A percentile compares a stretch with the other conserved stretches of the same genome.
These are phyloP conservation scores for Ilyonectria mors-panacis DNA, from an alignment of 2,329 filamentous ascomycete genomes.

Conservation along the genomic window DNA sequence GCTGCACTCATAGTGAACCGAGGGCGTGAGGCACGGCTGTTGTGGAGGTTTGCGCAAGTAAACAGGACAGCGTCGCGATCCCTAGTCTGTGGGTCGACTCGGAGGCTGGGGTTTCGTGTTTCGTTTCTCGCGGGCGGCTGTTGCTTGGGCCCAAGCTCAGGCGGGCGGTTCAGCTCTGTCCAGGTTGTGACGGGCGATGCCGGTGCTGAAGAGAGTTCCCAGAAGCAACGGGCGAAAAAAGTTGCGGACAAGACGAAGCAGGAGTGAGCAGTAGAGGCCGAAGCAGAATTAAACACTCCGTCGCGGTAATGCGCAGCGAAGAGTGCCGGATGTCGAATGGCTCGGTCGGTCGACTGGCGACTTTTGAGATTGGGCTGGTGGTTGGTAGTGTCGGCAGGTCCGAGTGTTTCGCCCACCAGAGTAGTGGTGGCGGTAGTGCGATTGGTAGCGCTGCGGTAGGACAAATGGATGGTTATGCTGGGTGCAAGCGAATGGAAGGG, in stretches of 20 bases:
- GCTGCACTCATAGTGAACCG: constrained; percentile 74
- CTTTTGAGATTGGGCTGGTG: constrained; percentile 38
- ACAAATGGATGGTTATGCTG: constrained; percentile 6
- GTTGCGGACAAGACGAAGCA: not conserved
- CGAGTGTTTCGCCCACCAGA: constrained; percentile 43
- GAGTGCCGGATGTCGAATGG: constrained; percentile 30
- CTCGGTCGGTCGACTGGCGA: constrained; percentile 45
- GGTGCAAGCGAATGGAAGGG: constrained; percentile 10
- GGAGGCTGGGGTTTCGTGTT: constrained; percentile 13
- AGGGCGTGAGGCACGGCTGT: constrained; percentile 39
- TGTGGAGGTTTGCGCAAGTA: constrained; percentile 34
- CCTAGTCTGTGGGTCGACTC: constrained; percentile 21
- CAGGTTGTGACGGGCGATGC: constrained; percentile 9
- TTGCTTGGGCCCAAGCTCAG: constrained; percentile 27
- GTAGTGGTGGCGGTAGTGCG: not conserved
- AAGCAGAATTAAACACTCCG: constrained; percentile 12
- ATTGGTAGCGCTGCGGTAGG: constrained; percentile 7
- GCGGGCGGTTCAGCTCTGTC: constrained; percentile 26
- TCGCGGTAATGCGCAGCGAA: constrained; percentile 19
- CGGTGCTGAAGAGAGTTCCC: constrained; percentile 17
- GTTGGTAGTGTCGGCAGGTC: constrained; percentile 43
- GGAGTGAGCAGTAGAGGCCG: constrained; percentile 5
- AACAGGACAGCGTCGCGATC: constrained; percentile 23
- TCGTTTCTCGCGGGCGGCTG: constrained; percentile 24
- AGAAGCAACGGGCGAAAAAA: constrained; percentile 16